A percentile compares a stretch with the other conserved stretches of the same genome.
Conservation (phyloP, 2,329 filamentous ascomycete genomes). For the Ophioceras dolichostomum region DNA sequence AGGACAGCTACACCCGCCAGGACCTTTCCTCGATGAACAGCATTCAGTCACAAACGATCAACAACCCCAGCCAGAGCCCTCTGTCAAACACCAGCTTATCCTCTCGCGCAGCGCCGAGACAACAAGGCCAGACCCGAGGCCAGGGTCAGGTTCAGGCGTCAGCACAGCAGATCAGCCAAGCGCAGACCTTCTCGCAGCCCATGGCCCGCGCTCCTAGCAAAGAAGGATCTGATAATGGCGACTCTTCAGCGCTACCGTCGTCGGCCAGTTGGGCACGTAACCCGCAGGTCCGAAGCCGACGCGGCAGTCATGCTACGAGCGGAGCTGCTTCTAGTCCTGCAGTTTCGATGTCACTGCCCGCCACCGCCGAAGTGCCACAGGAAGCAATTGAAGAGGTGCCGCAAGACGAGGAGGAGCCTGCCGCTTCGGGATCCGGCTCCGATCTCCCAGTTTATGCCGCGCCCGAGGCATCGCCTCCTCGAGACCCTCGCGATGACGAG, state of each 20-base stretch:
- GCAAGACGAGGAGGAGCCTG: conserved; percentile 11
- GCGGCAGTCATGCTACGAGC: conserved; percentile 70
- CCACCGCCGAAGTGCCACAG: conserved; percentile 34
- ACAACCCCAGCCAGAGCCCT: conserved; percentile 66
- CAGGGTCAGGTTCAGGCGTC: too few relatives aligned
- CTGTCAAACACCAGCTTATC: conserved; percentile 37
- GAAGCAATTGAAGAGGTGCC: conserved; percentile 25
- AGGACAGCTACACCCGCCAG: conserved; percentile 90
- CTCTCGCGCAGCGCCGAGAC: conserved; percentile 39
- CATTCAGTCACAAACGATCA: too few relatives aligned
- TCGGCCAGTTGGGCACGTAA: conserved; percentile 86
- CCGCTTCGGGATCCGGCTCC: too few relatives aligned
- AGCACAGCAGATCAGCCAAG: conserved; percentile 13
- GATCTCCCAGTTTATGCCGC: conserved; percentile 9
- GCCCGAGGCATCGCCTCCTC: conserved; percentile 2
- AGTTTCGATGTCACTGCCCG: conserved; percentile 46
- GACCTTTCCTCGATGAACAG: conserved; percentile 93
- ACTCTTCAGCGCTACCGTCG: conserved; percentile 82
- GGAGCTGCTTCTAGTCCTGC: conserved; percentile 74
- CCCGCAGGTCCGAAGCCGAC: conserved; percentile 51
- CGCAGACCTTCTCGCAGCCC: conserved; percentile 34
- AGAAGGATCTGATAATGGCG: conserved; percentile 61
- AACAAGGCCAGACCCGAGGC: conserved; percentile 28
- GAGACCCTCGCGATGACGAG: conserved; percentile 6
- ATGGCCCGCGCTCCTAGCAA: conserved; percentile 71